These are phyloP conservation scores for Saccharomyces hybrid DNA, from an alignment of 1,139 yeast genomes.

Conservation along the genomic window DNA sequence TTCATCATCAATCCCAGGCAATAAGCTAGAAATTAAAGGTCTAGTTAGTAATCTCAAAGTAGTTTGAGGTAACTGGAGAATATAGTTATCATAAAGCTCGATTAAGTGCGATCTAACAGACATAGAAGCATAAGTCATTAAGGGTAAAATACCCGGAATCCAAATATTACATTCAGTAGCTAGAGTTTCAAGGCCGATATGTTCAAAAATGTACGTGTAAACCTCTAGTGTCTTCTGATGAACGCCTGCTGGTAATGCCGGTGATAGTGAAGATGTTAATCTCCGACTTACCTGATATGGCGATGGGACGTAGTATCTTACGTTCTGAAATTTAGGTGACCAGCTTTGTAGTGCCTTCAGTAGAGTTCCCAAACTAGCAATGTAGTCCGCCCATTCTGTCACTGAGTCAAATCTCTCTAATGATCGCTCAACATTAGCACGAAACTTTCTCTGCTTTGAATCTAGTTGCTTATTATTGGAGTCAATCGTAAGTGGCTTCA, in stretches of 20 bases:
- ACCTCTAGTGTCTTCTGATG: conserved; percentile 81
- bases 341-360: conserved; percentile 59
- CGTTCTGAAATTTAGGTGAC: conserved; percentile 50
- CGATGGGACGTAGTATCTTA: conserved; percentile 42
- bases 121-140: conserved; percentile 81
- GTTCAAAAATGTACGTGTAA: conserved; percentile 60
- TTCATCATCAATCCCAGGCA: conserved; percentile 91
- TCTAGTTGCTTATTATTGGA: conserved; percentile 29
- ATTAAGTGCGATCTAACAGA: conserved; percentile 75
- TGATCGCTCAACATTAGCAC: conserved; percentile 63
- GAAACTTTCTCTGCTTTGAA: conserved; percentile 62
- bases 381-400: conserved; percentile 98
- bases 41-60: conserved; percentile 50
- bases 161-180: conserved; percentile 54
- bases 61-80: conserved; percentile 46
- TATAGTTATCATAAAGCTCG: conserved; percentile 47
- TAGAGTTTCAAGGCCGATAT: conserved; percentile 46
- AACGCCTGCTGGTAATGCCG: conserved; percentile 86
- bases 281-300: conserved; percentile 33
- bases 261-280: conserved; percentile 52
- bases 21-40: conserved; percentile 64
- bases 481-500: conserved; percentile 29
- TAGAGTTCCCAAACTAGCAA: conserved; percentile 73
- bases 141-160: conserved; percentile 85
- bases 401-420: conserved; percentile 74